Percentiles rank a stretch among this genome's conserved stretches.
Conservation (phyloP, 495 filamentous ascomycete genomes). For the Penicillium simplicissimum region DNA sequence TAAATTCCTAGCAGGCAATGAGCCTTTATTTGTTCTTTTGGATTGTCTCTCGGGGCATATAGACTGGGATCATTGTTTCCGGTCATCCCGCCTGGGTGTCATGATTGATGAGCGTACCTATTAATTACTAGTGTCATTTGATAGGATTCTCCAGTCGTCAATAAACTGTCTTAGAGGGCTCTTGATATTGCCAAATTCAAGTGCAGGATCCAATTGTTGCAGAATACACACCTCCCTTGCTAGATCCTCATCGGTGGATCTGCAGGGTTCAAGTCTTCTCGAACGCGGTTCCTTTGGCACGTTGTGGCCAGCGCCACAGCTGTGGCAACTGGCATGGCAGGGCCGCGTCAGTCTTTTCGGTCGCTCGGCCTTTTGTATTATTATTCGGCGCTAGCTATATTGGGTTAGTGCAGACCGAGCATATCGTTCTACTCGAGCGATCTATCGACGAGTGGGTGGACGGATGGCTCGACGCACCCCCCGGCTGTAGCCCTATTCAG, state of each 20-base stretch:
- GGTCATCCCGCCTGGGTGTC: background rate
- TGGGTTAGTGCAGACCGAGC: background rate
- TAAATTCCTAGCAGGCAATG: too few species aligned
- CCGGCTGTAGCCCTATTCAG: conserved; percentile 42
- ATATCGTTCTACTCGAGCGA: conserved; percentile 32
- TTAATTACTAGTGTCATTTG: background rate
- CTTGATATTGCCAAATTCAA: background rate
- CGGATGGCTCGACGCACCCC: conserved; percentile 40
- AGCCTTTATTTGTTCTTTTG: too few species aligned
- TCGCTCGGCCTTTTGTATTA: too few species aligned
- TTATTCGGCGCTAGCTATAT: background rate
- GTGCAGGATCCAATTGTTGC: background rate
- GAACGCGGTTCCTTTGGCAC: conserved; percentile 3
- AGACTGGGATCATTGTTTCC: background rate
- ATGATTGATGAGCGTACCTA: background rate
- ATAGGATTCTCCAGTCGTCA: background rate
- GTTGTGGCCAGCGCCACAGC: background rate
- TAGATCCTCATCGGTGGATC: background rate
- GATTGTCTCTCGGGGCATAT: background rate
- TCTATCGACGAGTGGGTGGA: conserved; percentile 39
- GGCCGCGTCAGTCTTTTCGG: background rate
- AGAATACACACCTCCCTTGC: background rate
- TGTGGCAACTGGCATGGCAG: background rate
- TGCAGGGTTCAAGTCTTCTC: conserved; percentile 4
- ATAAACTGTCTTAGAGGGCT: background rate